A percentile compares a stretch with the other conserved stretches of the same genome.
These are phyloP conservation scores for Calonectria pteridis DNA, from an alignment of 2,329 filamentous ascomycete species.

Conservation along the genomic window DNA sequence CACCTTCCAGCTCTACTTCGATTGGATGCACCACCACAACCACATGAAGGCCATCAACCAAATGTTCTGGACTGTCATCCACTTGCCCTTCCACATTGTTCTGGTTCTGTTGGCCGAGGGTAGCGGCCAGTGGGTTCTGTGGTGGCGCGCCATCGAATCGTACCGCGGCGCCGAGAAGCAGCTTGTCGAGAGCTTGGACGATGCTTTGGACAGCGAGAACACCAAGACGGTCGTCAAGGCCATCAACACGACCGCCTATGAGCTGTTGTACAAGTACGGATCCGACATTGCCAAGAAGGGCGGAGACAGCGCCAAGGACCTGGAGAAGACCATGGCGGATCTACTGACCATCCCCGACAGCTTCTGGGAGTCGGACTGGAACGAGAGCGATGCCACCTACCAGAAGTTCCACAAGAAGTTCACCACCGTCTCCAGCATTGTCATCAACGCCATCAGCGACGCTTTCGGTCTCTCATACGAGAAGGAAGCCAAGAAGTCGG, in stretches of 20 bases:
- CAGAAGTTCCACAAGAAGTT: not conserved
- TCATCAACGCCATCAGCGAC: constrained; percentile 15
- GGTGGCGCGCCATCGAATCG: constrained; percentile 24
- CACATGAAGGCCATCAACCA: constrained; percentile 22
- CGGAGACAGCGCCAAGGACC: not conserved
- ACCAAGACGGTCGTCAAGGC: not conserved
- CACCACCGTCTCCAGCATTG: not conserved
- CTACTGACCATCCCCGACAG: constrained; percentile 1
- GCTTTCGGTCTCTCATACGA: constrained; percentile 19
- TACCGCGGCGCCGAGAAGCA: constrained; percentile 4
- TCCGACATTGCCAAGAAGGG: constrained; percentile 6
- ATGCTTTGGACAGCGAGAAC: not conserved
- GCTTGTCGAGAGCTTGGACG: not conserved
- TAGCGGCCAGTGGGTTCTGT: constrained; percentile 23
- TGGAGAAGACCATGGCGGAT: not conserved
- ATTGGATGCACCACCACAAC: constrained; percentile 30
- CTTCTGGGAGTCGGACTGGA: not conserved
- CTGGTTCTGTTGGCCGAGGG: constrained; percentile 24
- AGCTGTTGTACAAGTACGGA: constrained; percentile 6
- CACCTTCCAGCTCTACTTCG: constrained; percentile 29
- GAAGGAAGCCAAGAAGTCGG: constrained; percentile 1
- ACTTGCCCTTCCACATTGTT: constrained; percentile 23
- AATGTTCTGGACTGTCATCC: constrained; percentile 22
- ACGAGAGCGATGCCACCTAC: not conserved
- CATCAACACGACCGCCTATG: not conserved